Evolutionary conservation across 768 basidiomycete species (phyloP), one percentile per base, ranked within the genome.

Genomic region (Crucibulum laeve): DNA sequence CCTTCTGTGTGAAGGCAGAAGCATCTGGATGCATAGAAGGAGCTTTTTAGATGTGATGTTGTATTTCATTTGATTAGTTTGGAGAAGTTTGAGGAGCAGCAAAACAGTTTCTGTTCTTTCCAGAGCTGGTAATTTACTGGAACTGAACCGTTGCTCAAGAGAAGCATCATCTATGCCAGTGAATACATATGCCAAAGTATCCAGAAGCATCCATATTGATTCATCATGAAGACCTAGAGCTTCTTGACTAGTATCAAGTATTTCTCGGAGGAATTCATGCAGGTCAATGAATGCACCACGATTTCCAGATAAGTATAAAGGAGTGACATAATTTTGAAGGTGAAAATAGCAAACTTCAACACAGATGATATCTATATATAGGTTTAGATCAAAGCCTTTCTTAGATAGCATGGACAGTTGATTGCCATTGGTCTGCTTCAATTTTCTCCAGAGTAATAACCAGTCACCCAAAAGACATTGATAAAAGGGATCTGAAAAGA

Each of bases 121-220:
- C 13, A 44, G 19, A 26, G 42, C 44, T 14, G 47, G 47, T 38
- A 38, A 48, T 36, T 48, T 42, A 19, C 40, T 43, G 18, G 42
- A 38, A 37, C 47, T 48, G 38, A 49, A 43, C 43, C 47, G 28
- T 42, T 38, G 34, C 23, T 43, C 32, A 17, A 44, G 35, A 15
- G 40, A 30, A 25, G 26, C 48, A 35, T 46, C 40, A 18, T 49
- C 44, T 10, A 43, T 48, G 13, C 44, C 46, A 22, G 45, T 46
- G 24, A 46, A 35, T 8, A 52, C 51, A 44, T 49, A 52, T 19
- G 44, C 47, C 32, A 49, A 35, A 10, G 51, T 52, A 21, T 52
- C 51, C 8, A 50, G 41, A 10, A 52, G 36, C 2, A 42, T 14
- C 22, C 35, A 48, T 7, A 52, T 24, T 18, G 45, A 46, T 14